Evolutionary conservation across 164 flowering plant species (phyloP).

Genomic region (Chimonanthus praecox): DNA sequence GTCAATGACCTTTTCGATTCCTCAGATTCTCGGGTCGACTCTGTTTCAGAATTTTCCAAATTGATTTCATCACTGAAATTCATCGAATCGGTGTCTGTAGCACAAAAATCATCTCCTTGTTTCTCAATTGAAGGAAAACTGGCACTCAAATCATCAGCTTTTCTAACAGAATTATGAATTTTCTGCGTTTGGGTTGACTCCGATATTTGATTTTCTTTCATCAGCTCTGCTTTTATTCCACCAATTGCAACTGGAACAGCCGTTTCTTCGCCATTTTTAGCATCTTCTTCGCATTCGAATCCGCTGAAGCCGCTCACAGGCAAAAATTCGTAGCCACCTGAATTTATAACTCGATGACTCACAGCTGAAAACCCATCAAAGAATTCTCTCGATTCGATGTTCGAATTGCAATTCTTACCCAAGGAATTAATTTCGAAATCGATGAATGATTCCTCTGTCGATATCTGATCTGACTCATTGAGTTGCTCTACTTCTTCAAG

Average conservation of each 20-base stretch:
- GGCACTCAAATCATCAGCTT: background rate
- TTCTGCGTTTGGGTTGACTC: background rate
- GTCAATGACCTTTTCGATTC: background rate
- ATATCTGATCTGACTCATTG: background rate
- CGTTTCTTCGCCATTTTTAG: too few relatives aligned
- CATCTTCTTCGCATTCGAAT: conserved; percentile 9
- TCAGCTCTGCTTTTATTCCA: background rate
- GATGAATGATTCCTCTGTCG: background rate
- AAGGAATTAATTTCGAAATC: conserved; percentile 3
- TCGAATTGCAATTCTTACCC: background rate
- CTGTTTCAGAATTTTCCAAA: background rate
- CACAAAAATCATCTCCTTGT: background rate
- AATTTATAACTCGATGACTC: background rate
- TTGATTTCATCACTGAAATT: background rate
- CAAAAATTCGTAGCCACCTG: conserved; percentile 6
- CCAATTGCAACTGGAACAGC: too few relatives aligned
- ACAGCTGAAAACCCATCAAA: background rate
- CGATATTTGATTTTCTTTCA: background rate
- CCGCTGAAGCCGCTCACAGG: conserved; percentile 19
- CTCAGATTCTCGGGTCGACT: background rate
- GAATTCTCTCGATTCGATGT: background rate
- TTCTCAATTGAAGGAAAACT: background rate
- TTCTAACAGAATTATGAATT: background rate
- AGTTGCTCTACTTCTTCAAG: conserved; percentile 5
- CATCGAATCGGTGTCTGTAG: background rate